Conservation (phyloP, 768 basidiomycete species). For the Leccinum broughii region DNA sequence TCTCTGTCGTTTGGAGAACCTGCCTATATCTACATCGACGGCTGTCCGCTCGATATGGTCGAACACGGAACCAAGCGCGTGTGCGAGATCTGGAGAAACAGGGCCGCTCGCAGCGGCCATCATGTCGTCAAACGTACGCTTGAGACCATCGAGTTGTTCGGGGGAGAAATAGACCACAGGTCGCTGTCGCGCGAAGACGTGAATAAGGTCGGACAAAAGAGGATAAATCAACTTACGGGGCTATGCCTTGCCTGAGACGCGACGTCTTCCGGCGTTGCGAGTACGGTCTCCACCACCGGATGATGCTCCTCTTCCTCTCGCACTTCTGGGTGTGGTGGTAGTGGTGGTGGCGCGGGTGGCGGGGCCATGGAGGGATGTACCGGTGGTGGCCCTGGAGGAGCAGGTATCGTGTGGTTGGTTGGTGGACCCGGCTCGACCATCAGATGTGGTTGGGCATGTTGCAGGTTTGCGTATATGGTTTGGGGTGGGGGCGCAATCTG, state of each 20-base stretch:
- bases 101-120: constrained; percentile 33
- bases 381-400: constrained; percentile 7
- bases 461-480: constrained; percentile 26
- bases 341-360: constrained; percentile 10
- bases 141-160: constrained; percentile 32
- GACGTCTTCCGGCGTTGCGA: constrained; percentile 19
- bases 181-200: constrained; percentile 2
- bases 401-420: constrained; percentile 11
- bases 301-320: constrained; percentile 21
- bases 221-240: constrained; percentile 15
- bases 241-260: constrained; percentile 14
- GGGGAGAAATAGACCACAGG: constrained; percentile 34
- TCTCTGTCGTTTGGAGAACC: constrained; percentile 29
- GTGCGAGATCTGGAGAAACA: constrained; percentile 32
- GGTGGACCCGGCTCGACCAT: constrained; percentile 23
- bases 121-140: constrained; percentile 34
- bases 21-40: constrained; percentile 26
- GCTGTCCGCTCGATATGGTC: constrained; percentile 35
- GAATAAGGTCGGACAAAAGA: background rate
- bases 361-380: constrained; percentile 11
- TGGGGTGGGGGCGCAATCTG: constrained; percentile 15
- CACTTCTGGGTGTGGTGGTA: constrained; percentile 7
- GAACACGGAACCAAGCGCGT: constrained; percentile 34
- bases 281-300: constrained; percentile 13
- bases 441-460: constrained; percentile 19